Base-by-base conservation (phyloP, 768 basidiomycete genomes). In the Hericium coralloides region DNA sequence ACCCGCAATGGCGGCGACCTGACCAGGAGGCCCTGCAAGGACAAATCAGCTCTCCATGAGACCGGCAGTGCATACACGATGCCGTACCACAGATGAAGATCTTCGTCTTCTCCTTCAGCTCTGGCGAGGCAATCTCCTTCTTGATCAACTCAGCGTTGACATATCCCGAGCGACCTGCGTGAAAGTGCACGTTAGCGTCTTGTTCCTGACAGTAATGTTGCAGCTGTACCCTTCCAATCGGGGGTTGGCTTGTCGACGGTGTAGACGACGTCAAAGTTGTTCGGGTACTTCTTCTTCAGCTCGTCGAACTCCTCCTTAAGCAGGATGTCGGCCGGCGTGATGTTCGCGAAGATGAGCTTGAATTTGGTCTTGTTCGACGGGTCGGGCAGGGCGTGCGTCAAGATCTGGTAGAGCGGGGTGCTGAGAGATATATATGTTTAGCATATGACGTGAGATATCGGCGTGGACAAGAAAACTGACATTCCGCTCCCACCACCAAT, bases 401-500 rank as follows among this genome's bases (percentile, higher is more conserved):
- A 67, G 64, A 97, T 73, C 70, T 92, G 91, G 74, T 89, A 92
- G 49, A 93, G 79, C 2, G 91, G 91, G 9, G 91, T 87, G 60
- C 88, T 92, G 64, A 22, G 38, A 39, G 49, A 25, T 49, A 60
- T 38, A 55, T 31, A 2, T 3, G 20, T 45, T 45, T 17, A 31
- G 7, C 6, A 8, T 8, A 1, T 6, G 31, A 31, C 15, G 20
- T 39, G 38, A 4, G 23, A 31, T 36, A 38, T 15, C 14, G 12
- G 47, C 23, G 38, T 38, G 18, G 1, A 39, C 12, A 22, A 22
- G 45, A 50, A 2, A 26, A 73, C 84, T 64, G 65, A 88, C 86
- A 98, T 92, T 68, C 97, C 97, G 62, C 84, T 88, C 55, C 97
- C 97, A 54, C 97, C 97, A 37, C 91, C 92, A 64, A 98, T 91